Evolutionary conservation across 768 basidiomycete species (phyloP), one percentile per base, ranked within the genome.

Genomic region (Termitomyces sp.): DNA sequence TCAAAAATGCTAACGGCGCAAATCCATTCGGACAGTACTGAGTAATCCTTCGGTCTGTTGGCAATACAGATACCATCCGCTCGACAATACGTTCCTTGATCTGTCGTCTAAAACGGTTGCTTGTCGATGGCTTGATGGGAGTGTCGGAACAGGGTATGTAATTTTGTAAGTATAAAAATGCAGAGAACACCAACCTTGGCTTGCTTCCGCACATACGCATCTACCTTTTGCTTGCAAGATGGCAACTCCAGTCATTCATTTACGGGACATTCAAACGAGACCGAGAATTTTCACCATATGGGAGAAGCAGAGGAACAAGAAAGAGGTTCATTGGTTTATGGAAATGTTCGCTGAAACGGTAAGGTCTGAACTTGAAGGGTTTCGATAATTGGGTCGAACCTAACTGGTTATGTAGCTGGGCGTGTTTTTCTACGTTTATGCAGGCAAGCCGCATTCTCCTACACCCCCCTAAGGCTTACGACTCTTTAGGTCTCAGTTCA

Each of bases 321-420:
- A 67, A 32, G 56, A 76, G 35, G 71, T 78, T 8, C 88, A 87
- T 62, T 79, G 83, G 79, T 57, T 82, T 1, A 75, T 81, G 11
- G 85, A 90, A 68, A 76, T 82, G 65, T 73, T 88, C 40, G 87
- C 86, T n/a, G 89, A 90, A 71, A 73, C 76, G 67, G 86, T 88
- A 69, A 67, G 70, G 67, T 11, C 0, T 24, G 16, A 3, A 58
- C 28, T 28, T 4, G 28, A 28, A n/a, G 32, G 50, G 28, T 32
- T 24, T 18, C 15, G n/a, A 38, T 44, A 22, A 39, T 50, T 38
- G 0, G 20, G 13, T 13, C 62, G 56, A 55, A 63, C 42, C n/a
- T 60, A 48, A 55, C 42, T 52, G 15, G 20, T 59, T 20, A 56
- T 38, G 18, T 62, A 87, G 85, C 56, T 85, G 36, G 87, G 86